phyloP scores from a whole-genome alignment of 257 asterid species.

The Nicotiana obtusifolia region DNA sequence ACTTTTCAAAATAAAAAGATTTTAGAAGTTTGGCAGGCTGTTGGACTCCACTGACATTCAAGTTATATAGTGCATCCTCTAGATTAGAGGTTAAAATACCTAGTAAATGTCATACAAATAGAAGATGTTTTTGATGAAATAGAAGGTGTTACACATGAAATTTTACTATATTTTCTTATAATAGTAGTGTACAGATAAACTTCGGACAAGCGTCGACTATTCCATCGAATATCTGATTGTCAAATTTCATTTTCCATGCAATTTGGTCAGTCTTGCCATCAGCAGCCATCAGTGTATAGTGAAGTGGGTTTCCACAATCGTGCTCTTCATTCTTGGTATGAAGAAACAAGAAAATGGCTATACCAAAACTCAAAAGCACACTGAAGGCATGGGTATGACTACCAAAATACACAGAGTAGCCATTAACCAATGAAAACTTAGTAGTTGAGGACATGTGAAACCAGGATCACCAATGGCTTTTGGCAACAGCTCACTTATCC shows the following conservation, averaged over 20 bases:
- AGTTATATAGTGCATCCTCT: too few species aligned
- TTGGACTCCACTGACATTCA: too few species aligned
- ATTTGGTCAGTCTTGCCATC: neutral
- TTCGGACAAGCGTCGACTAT: neutral
- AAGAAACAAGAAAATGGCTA: neutral
- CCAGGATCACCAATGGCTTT: neutral
- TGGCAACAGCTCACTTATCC: conserved; percentile 10
- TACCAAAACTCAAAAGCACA: neutral
- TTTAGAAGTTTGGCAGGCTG: too few species aligned
- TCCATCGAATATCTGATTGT: too few species aligned
- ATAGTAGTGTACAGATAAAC: neutral
- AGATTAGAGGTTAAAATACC: too few species aligned
- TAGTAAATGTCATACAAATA: too few species aligned
- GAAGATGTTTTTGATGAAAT: too few species aligned
- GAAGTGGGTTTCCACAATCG: neutral
- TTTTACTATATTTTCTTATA: neutral
- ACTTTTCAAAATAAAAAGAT: too few species aligned
- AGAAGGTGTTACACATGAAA: neutral
- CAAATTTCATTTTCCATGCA: neutral
- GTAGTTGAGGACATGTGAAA: neutral
- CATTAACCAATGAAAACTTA: neutral
- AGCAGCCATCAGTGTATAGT: neutral
- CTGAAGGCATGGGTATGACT: neutral
- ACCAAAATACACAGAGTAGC: neutral
- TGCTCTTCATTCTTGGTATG: neutral